Evolutionary conservation across 352 stramenopile species (phyloP), one percentile per base, ranked within the genome.

Genomic region (Phytophthora pistaciae): DNA sequence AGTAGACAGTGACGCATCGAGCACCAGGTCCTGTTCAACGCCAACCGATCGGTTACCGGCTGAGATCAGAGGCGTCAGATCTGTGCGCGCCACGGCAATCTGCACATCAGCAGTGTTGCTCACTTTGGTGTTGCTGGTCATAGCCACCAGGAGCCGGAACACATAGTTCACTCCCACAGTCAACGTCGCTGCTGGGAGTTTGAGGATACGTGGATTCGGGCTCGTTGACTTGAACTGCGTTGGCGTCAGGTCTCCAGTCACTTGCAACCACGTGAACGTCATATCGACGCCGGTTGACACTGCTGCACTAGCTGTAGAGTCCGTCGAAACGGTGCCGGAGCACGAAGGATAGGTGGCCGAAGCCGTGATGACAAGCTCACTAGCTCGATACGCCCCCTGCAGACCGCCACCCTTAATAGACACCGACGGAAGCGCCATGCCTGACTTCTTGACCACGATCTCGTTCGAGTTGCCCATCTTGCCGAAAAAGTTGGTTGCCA

Each of bases 121-220:
- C n/a, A 91, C 46, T 14, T 70, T 79, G 0, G 56, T 13, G 16
- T 83, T 87, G 38, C 64, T 85, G 1, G 74, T 55, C 82, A 91
- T 91, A 0, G 74, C 67, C 14, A 88, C 84, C 21, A 82, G 52
- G 16, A 91, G 74, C n/a, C 82, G 73, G 52, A 91, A 91, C 18
- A 87, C 70, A 65, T 91, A 91, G 52, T 68, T 77, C 25, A 88
- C 80, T 1, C 82, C 82, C 13, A 91, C 82, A 0, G 68, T 86
- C 7, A 91, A 69, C 6, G 75, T 89, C 38, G 73, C 75, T 9
- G 78, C 68, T 11, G 82, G 82, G 3, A 91, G 60, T n/a, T 78
- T 82, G 3, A 91, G 72, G 13, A 86, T 75, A 3, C 84, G 72
- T 14, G 78, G 80, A n/a, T 91, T 91, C 10, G 72, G 63, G 21